Conservation (phyloP, 208 protist species). For the Crithidia bombi region DNA sequence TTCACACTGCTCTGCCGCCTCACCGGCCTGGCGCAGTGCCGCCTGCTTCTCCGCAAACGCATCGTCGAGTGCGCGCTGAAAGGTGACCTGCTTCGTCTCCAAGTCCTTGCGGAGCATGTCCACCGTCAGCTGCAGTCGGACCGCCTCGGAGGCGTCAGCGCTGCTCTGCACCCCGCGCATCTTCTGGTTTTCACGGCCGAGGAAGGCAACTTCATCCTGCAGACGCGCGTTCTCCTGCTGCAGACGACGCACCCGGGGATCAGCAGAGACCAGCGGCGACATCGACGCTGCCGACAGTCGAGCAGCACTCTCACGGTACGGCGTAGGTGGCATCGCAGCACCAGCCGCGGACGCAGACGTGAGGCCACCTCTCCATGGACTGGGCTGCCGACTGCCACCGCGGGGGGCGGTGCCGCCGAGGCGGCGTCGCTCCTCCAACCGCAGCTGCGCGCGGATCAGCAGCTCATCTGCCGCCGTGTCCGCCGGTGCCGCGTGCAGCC, state of each 20-base stretch:
- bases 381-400: constrained; percentile 21
- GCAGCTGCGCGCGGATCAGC: constrained; percentile 51
- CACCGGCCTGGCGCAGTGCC: constrained; percentile 26
- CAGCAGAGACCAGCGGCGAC: constrained; percentile 12
- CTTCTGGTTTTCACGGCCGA: constrained; percentile 53
- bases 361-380: constrained; percentile 9
- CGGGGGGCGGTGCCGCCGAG: constrained; percentile 2
- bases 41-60: constrained; percentile 22
- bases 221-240: constrained; percentile 53
- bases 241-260: constrained; percentile 42
- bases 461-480: constrained; percentile 36
- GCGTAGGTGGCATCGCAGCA: neutral
- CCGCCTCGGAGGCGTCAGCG: constrained; percentile 37
- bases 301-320: constrained; percentile 8
- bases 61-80: constrained; percentile 28
- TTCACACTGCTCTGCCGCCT: constrained; percentile 46
- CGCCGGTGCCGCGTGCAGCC: neutral
- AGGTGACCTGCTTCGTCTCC: constrained; percentile 37
- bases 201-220: constrained; percentile 54
- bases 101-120: constrained; percentile 56
- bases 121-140: constrained; percentile 43
- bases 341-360: neutral
- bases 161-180: constrained; percentile 37
- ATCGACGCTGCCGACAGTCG: neutral
- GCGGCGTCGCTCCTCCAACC: constrained; percentile 46